A percentile compares a stretch with the other conserved stretches of the same genome.
Evolutionary conservation across 2,329 filamentous ascomycete species (phyloP).

Genomic region (Colletotrichum liaoningense): DNA sequence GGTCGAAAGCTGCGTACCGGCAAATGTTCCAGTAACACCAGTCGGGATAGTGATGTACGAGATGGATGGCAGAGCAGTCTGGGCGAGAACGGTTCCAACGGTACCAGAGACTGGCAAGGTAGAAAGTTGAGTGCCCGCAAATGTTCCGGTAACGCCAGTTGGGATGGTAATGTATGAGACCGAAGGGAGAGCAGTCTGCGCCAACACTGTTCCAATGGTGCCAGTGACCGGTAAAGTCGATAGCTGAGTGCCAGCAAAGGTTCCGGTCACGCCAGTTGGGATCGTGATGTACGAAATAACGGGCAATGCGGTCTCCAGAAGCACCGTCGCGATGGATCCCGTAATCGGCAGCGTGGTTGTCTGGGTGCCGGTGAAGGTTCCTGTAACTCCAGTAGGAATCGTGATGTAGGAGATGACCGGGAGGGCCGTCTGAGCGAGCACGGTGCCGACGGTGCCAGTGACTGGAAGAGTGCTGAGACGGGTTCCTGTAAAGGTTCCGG

Average conservation of each 20-base stretch:
- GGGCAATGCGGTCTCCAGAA: neutral
- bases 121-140: neutral
- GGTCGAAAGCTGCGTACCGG: neutral
- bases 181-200: neutral
- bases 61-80: neutral
- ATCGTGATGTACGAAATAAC: slow-evolving; percentile 1
- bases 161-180: neutral
- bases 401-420: slow-evolving; percentile 1
- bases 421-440: neutral
- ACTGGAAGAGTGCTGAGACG: neutral
- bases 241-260: slow-evolving; percentile 8
- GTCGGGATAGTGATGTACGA: neutral
- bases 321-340: neutral
- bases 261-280: neutral
- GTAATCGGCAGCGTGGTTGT: neutral
- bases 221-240: neutral
- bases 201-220: neutral
- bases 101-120: neutral
- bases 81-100: neutral
- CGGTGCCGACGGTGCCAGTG: neutral
- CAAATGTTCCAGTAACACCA: neutral
- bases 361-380: slow-evolving; percentile 12
- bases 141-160: neutral
- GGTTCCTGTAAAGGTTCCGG: neutral
- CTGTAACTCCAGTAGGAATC: slow-evolving; percentile 4